Conservation (phyloP, 176 grass and related monocot species). For the Carex kokanica region DNA sequence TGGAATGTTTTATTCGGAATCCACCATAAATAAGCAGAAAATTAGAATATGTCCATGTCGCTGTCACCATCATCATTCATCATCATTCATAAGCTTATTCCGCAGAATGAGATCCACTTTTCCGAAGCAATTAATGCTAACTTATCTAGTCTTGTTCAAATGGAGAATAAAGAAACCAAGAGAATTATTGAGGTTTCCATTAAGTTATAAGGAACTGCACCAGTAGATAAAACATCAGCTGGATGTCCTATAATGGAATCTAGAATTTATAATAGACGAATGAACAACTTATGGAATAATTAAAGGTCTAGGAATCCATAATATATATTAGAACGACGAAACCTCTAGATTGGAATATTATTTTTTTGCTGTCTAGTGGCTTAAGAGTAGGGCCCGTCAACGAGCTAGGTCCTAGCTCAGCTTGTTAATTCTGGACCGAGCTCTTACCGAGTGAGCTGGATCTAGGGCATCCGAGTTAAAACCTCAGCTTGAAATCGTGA, state of each 20-base stretch:
- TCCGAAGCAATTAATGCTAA: neutral
- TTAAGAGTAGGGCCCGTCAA: too few species aligned
- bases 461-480: too few species aligned
- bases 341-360: constrained; percentile 6
- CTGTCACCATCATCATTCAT: neutral
- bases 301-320: neutral
- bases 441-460: too few species aligned
- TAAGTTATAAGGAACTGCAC: neutral
- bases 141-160: constrained; percentile 8
- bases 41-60: neutral
- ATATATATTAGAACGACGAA: neutral
- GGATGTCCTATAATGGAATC: constrained; percentile 2
- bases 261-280: neutral
- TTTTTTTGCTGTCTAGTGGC: neutral
- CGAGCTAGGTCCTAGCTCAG: too few species aligned
- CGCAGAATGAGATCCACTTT: neutral
- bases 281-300: neutral
- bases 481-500: too few species aligned
- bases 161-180: neutral
- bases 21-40: constrained; percentile 10
- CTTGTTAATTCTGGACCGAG: too few species aligned
- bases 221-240: neutral
- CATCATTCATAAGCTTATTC: constrained; percentile 10
- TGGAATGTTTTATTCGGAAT: neutral
- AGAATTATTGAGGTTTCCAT: constrained; percentile 20